Conservation (phyloP, 352 stramenopile species). For the Hyaloperonospora arabidopsidis region DNA sequence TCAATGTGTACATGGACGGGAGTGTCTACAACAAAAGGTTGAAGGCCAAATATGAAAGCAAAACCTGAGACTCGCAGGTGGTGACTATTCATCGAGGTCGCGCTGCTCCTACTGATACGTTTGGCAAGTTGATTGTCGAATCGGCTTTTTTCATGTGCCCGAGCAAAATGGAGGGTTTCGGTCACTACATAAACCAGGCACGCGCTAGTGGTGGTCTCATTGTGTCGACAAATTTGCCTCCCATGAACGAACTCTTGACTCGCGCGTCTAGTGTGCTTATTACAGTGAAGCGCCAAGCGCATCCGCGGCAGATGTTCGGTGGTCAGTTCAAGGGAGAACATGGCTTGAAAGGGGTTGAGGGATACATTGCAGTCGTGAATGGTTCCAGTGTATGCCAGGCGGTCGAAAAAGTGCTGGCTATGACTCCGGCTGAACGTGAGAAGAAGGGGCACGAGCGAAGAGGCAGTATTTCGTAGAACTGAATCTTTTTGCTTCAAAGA, state of each 20-base stretch:
- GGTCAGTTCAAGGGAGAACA: slow-evolving; percentile 42
- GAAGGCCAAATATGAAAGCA: slow-evolving; percentile 25
- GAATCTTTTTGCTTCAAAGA: slow-evolving; percentile 20
- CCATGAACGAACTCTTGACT: slow-evolving; percentile 62
- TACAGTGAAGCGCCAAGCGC: slow-evolving; percentile 18
- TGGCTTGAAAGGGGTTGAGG: slow-evolving; percentile 37
- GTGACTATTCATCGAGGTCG: too few species aligned
- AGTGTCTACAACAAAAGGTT: slow-evolving; percentile 29
- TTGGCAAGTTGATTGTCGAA: slow-evolving; percentile 47
- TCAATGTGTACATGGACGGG: slow-evolving; percentile 49
- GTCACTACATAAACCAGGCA: slow-evolving; percentile 72
- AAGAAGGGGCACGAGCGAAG: slow-evolving; percentile 37
- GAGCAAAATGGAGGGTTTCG: slow-evolving; percentile 53
- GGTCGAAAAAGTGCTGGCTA: slow-evolving; percentile 44
- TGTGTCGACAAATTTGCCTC: slow-evolving; percentile 42
- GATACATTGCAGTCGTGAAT: slow-evolving; percentile 35
- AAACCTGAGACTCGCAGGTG: slow-evolving; percentile 22
- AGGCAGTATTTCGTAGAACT: slow-evolving; percentile 56
- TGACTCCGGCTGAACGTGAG: slow-evolving; percentile 37
- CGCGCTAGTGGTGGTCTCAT: slow-evolving; percentile 38
- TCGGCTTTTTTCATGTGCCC: slow-evolving; percentile 53
- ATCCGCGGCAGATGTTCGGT: slow-evolving; percentile 43
- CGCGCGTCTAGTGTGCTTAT: slow-evolving; percentile 39
- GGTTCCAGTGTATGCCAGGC: slow-evolving; percentile 38
- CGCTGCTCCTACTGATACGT: too few species aligned